Evolutionary conservation across 75 land plant species (phyloP), one percentile per base, ranked within the genome.

Genomic region (Larix kaempferi): DNA sequence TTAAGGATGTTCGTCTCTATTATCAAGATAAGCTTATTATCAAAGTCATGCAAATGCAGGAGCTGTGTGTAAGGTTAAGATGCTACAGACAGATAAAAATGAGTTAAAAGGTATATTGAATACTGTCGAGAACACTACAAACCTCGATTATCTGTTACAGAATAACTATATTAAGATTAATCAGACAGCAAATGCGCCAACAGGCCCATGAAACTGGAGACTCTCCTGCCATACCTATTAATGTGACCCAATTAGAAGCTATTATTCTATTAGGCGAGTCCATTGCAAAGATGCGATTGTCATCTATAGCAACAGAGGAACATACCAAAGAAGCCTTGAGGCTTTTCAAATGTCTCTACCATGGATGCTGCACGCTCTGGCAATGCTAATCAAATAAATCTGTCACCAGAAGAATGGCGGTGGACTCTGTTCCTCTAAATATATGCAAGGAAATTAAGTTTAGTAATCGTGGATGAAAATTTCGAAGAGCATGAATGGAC

Each of bases 191-290:
- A 82, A 94, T 96, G 98, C 93, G 98, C 55, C 93, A 87, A 81
- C 99, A 97, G 73, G 88, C 91, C 74, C 84, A 92, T 79, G 93
- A 94, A 73, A 88, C 86, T 33, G 99, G 99, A 11, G 92, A 84
- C 67, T 80, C 91, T 23, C 78, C 92, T 77, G 86, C 93, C 6
- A 90, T 97, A 57, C 99, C 99, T 27, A 95, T 97, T 73, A 97
- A 98, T 49, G 99, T 97, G 25, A 90, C 95, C 64, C 99, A 97
- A 84, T 84, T 97, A 11, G 99, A 97, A 91, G 99, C 99, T 62
- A 88, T 97, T 55, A 80, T 97, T 59, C 88, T 98, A 60, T 77
- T 97, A 71, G 94, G 99, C 63, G 99, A 97, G 81, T 78, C 99
- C 56, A 78, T 97, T 26, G 98, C 99, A 60, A 92, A 88, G 80